Evolutionary conservation across 768 basidiomycete species (phyloP), one percentile per base, ranked within the genome.

Genomic region (Sutorius australiensis): DNA sequence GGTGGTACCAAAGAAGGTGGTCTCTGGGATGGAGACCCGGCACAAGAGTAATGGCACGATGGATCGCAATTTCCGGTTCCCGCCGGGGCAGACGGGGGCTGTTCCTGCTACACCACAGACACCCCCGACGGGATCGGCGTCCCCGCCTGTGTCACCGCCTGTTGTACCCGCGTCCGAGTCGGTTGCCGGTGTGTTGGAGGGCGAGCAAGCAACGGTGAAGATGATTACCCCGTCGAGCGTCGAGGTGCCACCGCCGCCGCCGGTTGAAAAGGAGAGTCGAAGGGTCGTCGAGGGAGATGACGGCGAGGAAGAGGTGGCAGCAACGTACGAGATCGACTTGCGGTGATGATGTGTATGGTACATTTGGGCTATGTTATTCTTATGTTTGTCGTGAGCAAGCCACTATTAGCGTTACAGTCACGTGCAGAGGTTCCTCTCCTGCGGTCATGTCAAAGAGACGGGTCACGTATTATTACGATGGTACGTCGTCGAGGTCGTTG

Each of bases 401-500:
- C 17, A 16, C 21, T 4, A 24, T 24, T 24, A 24, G n/a, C 4
- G 24, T 24, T 24, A 24, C 24, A 24, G 53, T 61, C 61, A 61
- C 60, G 60, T 59, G 60, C 39, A 31, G 6, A 38, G 24, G 24
- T 24, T 24, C 24, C 24, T 24, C 24, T 24, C 4, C 24, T 24
- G 24, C 24, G 24, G 24, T 24, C 24, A 87, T 88, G 87, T 84
- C 84, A 10, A 83, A 82, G 61, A 76, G 81, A 60, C 81, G 87
- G 56, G 89, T 92, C 9, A 77, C 87, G 12, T 92, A 92, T 63
- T 92, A 84, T 68, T 90, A 89, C 58, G 89, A 92, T 57, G 68
- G 88, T 88, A 58, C 43, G 81, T 61, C n/a, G 41, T 45, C 5
- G 1, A 14, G 33, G 24, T 24, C 24, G 24, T 24, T 24, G 24